Conservation (phyloP, 2,329 filamentous ascomycete species). For the Ophidiomyces ophidiicola region DNA sequence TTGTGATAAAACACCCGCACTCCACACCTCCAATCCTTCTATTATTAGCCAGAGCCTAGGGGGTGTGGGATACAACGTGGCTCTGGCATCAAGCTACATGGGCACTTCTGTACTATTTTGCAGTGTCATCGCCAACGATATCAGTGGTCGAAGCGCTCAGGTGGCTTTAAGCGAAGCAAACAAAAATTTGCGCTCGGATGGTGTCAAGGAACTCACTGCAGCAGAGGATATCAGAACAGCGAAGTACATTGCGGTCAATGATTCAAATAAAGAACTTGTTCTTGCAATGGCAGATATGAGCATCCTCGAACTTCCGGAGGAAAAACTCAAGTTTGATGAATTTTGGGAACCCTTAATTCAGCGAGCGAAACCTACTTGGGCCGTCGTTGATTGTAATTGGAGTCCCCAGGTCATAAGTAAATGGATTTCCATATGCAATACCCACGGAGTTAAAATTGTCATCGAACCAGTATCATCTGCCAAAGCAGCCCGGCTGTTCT, state of each 20-base stretch:
- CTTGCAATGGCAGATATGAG: conserved; percentile 93
- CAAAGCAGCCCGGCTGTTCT: conserved; percentile 62
- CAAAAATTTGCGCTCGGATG: conserved; percentile 51
- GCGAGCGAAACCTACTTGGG: conserved; percentile 53
- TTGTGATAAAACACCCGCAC: conserved; percentile 24
- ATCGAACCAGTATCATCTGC: conserved; percentile 82
- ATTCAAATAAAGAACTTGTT: conserved; percentile 68
- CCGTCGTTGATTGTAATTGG: conserved; percentile 86
- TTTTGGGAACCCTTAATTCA: conserved; percentile 53
- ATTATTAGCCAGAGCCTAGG: conserved; percentile 71
- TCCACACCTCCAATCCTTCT: conserved; percentile 77
- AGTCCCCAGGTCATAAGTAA: conserved; percentile 49
- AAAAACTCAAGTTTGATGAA: conserved; percentile 30
- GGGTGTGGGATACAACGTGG: conserved; percentile 86
- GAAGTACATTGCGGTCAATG: conserved; percentile 85
- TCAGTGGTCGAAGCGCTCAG: conserved; percentile 62
- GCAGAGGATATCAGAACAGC: conserved; percentile 56
- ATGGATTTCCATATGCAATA: conserved; percentile 54
- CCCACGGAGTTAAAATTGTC: conserved; percentile 48
- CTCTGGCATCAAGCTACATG: conserved; percentile 64
- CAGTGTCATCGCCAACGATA: conserved; percentile 69
- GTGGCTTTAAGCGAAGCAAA: conserved; percentile 48
- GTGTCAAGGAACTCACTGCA: conserved; percentile 47
- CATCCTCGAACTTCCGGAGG: conserved; percentile 49
- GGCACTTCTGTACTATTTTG: conserved; percentile 58